Evolutionary conservation across 331 rosid species (phyloP), one percentile per base, ranked within the genome.

Genomic region (Malus hybrid): DNA sequence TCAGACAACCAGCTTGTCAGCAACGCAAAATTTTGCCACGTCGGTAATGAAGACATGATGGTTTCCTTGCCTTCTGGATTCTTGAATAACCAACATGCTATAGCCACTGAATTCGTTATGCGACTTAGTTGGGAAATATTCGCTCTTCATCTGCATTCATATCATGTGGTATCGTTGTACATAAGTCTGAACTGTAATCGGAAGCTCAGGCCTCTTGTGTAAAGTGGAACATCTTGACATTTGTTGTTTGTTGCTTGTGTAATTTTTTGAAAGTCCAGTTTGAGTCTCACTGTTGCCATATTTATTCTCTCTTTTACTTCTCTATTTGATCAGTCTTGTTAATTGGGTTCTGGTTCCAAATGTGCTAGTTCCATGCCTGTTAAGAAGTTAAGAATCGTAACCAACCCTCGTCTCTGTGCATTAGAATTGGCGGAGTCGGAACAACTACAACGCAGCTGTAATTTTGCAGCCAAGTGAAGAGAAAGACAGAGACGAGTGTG

Each of bases 121-220:
- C 87, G 66, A 50, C 71, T 82, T 39, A 16, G 70, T 46, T 72
- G 78, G 87, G 87, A 78, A 70, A 79, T 81, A 55, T 30, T 82
- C 48, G 72, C 83, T 66, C 81, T 76, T 77, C 79, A 44, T 76
- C 67, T 70, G 53, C 83, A 79, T 76, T 66, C 80, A 48, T 73
- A 63, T 77, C 34, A 80, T 82, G 44, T 82, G 76, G 81, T 81
- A 39, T 83, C 83, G 10, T 29, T 85, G 89, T 88, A 85, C 86
- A 75, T 81, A 80, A 78, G 77, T 71, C 28, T 68, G 78, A 83
- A 77, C 80, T 66, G 48, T 79, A 82, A 82, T 68, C 78, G 68
- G 85, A 89, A 74, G 77, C 74, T 82, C 72, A 77, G 87, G 75
- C 89, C 68, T 65, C 79, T 77, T 33, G 72, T 86, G 81, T 87